A percentile compares a stretch with the other conserved stretches of the same genome.
Conservation (phyloP, 2,329 filamentous ascomycete species). For the Aspergillus proliferans region DNA sequence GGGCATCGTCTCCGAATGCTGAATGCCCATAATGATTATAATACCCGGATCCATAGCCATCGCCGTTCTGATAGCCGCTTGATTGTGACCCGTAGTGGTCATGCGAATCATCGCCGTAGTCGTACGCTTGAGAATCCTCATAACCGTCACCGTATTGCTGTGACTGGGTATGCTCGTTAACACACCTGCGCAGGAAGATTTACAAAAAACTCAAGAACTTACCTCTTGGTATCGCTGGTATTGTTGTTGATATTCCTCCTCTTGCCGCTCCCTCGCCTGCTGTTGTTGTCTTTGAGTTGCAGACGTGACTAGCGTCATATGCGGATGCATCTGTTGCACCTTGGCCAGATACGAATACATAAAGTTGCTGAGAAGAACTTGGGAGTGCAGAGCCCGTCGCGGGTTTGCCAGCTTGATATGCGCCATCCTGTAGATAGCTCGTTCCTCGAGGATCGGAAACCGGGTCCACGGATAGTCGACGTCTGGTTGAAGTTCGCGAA, state of each 20-base stretch:
- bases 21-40: constrained; percentile 34
- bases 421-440: constrained; percentile 96
- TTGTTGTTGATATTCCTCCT: constrained; percentile 39
- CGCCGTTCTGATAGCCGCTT: constrained; percentile 33
- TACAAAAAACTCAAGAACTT: constrained; percentile 10
- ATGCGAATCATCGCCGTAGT: constrained; percentile 42
- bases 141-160: constrained; percentile 38
- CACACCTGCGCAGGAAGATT: background rate
- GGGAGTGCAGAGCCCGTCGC: constrained; percentile 80
- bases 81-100: constrained; percentile 34
- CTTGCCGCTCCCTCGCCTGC: constrained; percentile 24
- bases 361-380: constrained; percentile 95
- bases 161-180: constrained; percentile 10
- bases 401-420: constrained; percentile 99
- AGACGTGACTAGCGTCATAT: constrained; percentile 82
- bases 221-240: constrained; percentile 45
- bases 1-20: constrained; percentile 36
- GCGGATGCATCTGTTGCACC: constrained; percentile 97
- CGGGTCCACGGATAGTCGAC: constrained; percentile 94
- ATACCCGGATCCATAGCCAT: constrained; percentile 28
- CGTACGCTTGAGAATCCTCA: constrained; percentile 48
- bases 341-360: constrained; percentile 99
- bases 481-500: constrained; percentile 70
- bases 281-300: constrained; percentile 57
- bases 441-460: constrained; percentile 90